Conservation (phyloP, 2,329 filamentous ascomycete species). For the Fusarium incarnatum region DNA sequence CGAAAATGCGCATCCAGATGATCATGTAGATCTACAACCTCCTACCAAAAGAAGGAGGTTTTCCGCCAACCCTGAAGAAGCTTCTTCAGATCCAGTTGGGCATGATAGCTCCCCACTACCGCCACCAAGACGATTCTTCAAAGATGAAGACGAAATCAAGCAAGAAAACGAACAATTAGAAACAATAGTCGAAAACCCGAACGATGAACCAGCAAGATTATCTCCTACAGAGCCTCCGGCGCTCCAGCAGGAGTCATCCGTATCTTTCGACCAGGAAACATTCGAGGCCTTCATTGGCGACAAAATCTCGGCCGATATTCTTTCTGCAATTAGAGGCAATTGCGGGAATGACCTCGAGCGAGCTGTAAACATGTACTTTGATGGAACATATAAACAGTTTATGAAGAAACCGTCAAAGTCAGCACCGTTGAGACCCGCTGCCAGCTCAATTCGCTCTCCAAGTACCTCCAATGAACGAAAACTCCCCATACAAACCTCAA, state of each 20-base stretch:
- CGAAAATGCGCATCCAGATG: conserved; percentile 54
- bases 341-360: conserved; percentile 70
- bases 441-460: conserved; percentile 22
- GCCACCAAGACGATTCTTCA: conserved; percentile 44
- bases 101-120: conserved; percentile 41
- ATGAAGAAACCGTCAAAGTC: conserved; percentile 48
- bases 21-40: conserved; percentile 53
- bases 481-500: conserved; percentile 19
- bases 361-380: conserved; percentile 77
- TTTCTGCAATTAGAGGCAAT: conserved; percentile 63
- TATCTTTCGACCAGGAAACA: conserved; percentile 65
- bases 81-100: conserved; percentile 45
- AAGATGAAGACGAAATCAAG: conserved; percentile 42
- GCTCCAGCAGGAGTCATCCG: conserved; percentile 42
- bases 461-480: conserved; percentile 20
- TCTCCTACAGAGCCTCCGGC: conserved; percentile 13
- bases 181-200: conserved; percentile 22
- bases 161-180: conserved; percentile 32
- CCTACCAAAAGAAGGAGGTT: conserved; percentile 59
- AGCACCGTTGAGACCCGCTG: conserved; percentile 8
- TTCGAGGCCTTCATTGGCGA: conserved; percentile 72
- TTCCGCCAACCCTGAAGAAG: conserved; percentile 52
- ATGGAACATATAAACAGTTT: conserved; percentile 72
- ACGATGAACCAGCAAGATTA: conserved; percentile 26
- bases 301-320: conserved; percentile 61